Evolutionary conservation across 495 filamentous ascomycete species (phyloP).

Genomic region (Neurospora sp.): DNA sequence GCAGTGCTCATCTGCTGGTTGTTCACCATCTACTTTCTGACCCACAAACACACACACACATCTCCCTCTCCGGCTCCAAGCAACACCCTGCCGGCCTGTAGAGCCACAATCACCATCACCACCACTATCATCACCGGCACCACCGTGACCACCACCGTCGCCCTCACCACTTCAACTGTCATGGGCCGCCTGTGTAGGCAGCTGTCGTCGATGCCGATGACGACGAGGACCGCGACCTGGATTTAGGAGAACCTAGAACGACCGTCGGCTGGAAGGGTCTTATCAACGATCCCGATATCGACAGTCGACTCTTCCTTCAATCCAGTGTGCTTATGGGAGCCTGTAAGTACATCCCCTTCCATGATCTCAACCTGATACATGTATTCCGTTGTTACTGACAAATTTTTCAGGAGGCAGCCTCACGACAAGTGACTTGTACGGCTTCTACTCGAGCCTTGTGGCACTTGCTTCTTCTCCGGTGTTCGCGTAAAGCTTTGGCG

Average conservation of each 20-base stretch:
- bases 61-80: background rate
- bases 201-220: background rate
- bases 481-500: too few relatives aligned
- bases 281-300: too few relatives aligned
- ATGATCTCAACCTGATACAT: background rate
- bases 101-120: background rate
- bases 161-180: background rate
- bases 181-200: background rate
- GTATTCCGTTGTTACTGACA: background rate
- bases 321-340: background rate
- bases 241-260: too few relatives aligned
- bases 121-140: background rate
- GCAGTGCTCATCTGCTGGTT: background rate
- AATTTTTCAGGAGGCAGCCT: background rate
- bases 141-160: background rate
- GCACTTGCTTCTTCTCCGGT: too few relatives aligned
- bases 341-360: background rate
- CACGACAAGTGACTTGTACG: background rate
- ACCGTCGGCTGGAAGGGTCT: too few relatives aligned
- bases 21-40: background rate
- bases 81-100: background rate
- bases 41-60: background rate
- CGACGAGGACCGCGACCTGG: background rate
- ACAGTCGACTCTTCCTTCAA: background rate
- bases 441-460: too few relatives aligned